Conservation (phyloP, 148 eudicot genomes). For the Heliamphora exappendiculata region DNA sequence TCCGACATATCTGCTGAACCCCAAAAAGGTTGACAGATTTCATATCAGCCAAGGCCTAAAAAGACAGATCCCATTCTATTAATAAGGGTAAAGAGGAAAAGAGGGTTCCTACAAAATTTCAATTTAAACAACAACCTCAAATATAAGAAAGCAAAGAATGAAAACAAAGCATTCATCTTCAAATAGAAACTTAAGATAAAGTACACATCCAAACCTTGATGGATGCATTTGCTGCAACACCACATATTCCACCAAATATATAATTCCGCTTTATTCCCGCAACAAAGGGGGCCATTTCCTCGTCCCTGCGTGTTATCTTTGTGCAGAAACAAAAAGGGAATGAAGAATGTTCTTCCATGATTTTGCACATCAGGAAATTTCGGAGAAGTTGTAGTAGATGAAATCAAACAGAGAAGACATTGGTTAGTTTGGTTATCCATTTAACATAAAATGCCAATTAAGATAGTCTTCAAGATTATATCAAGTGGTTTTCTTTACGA, state of each 20-base stretch:
- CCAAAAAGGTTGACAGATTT: conserved; percentile 90
- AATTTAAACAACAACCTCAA: conserved; percentile 11
- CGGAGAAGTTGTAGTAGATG: background rate
- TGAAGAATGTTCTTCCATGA: background rate
- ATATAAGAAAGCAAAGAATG: background rate
- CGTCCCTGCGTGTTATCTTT: conserved; percentile 92
- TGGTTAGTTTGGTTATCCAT: background rate
- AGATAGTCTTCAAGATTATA: background rate
- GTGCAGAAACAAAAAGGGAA: conserved; percentile 15
- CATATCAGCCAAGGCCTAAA: conserved; percentile 87
- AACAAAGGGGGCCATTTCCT: conserved; percentile 87
- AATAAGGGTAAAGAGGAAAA: background rate
- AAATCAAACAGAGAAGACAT: background rate
- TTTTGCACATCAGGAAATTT: background rate
- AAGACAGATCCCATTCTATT: conserved; percentile 3
- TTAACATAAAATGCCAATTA: background rate
- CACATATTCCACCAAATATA: conserved; percentile 93
- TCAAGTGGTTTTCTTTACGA: background rate
- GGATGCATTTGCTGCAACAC: conserved; percentile 75
- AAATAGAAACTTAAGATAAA: conserved; percentile 9
- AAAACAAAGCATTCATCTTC: background rate
- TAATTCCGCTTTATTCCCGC: conserved; percentile 70
- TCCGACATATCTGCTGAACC: conserved; percentile 97
- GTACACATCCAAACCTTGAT: conserved; percentile 54
- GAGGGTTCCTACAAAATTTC: background rate